Conservation (phyloP, 192 early-diverging fungal species). For the Coemansia sp. region DNA sequence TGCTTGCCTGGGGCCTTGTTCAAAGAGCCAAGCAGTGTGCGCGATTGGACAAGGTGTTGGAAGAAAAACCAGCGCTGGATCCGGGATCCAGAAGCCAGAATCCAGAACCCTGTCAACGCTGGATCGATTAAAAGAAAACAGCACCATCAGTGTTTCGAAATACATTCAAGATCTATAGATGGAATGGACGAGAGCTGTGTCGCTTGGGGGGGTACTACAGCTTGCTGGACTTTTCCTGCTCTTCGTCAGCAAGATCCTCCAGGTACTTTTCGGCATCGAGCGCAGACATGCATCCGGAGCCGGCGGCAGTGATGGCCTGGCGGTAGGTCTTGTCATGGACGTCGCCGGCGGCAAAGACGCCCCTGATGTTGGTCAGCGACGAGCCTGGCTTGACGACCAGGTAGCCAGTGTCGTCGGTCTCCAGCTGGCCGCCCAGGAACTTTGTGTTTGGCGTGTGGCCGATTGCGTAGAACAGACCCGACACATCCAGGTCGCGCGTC, state of each 20-base stretch:
- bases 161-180: background rate
- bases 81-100: no score
- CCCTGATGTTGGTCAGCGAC: constrained; percentile 81
- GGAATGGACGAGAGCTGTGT: background rate
- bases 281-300: constrained; percentile 97
- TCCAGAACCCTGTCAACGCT: background rate
- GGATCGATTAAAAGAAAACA: background rate
- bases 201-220: constrained; percentile 20
- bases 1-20: background rate
- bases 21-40: background rate
- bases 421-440: constrained; percentile 73
- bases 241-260: constrained; percentile 64
- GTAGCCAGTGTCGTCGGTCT: constrained; percentile 87
- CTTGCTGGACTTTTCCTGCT: constrained; percentile 46
- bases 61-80: no score
- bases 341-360: constrained; percentile 98
- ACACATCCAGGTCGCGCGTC: constrained; percentile 66
- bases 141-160: background rate
- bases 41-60: no score
- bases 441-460: constrained; percentile 90
- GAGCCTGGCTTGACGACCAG: constrained; percentile 78
- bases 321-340: constrained; percentile 96
- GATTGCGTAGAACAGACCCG: constrained; percentile 98
- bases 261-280: constrained; percentile 96
- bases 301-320: constrained; percentile 96